phyloP scores from a whole-genome alignment of 148 eudicot genomes.

The Fagopyrum homotropicum region DNA sequence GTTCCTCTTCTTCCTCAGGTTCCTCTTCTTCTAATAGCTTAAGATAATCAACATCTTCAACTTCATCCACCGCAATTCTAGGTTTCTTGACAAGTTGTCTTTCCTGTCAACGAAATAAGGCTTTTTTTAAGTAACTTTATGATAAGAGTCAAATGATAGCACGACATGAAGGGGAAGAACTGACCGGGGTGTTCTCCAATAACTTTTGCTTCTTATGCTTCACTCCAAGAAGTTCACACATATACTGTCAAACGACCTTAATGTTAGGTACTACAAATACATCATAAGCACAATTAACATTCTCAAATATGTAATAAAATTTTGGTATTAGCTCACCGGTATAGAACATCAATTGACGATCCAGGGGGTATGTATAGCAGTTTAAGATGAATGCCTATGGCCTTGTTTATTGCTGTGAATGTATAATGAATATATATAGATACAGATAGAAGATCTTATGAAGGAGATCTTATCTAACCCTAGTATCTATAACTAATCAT shows the following conservation, averaged over 20 bases:
- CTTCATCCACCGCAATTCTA: neutral
- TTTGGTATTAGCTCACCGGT: neutral
- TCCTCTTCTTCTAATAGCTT: neutral
- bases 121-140: neutral
- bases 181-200: constrained; percentile 23
- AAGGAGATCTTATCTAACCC: no score
- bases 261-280: neutral
- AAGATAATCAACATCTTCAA: neutral
- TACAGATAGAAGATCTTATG: no score
- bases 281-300: neutral
- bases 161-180: neutral
- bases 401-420: no score
- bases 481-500: no score
- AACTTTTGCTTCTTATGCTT: constrained; percentile 28
- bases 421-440: no score
- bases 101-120: neutral
- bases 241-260: constrained; percentile 30
- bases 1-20: neutral
- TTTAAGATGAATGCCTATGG: no score
- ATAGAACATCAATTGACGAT: neutral
- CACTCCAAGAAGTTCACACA: constrained; percentile 34
- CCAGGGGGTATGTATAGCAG: neutral
- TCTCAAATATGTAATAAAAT: neutral
- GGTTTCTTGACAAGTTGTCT: neutral
- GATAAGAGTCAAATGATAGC: neutral